Percentiles rank a stretch among this genome's conserved stretches.
These are phyloP conservation scores for Russula ochroleuca DNA, from an alignment of 768 basidiomycete genomes.

Conservation along the genomic window DNA sequence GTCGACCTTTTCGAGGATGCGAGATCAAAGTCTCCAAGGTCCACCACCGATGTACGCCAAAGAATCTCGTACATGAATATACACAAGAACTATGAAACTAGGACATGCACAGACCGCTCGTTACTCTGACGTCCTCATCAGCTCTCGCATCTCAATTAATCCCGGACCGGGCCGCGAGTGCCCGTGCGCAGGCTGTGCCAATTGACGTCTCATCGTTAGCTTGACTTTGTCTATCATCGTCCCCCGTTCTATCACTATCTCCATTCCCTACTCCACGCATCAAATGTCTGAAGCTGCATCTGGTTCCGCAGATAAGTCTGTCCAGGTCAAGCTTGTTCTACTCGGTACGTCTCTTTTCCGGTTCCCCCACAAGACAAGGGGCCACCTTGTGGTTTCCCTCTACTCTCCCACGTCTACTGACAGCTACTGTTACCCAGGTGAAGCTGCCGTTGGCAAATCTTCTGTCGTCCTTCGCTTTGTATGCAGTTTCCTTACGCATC, in stretches of 20 bases:
- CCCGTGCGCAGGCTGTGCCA: background rate
- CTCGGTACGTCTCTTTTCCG: conserved; percentile 56
- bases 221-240: background rate
- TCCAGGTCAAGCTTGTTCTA: conserved; percentile 96
- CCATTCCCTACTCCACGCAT: background rate
- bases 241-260: background rate
- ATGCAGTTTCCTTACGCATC: conserved; percentile 34
- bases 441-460: conserved; percentile 98
- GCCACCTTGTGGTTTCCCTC: background rate
- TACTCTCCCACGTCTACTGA: conserved; percentile 8
- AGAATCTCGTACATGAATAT: too few relatives aligned
- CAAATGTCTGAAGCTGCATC: conserved; percentile 72
- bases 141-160: too few relatives aligned
- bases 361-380: background rate
- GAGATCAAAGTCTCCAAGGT: too few relatives aligned
- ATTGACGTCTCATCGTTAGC: background rate
- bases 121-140: too few relatives aligned
- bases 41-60: too few relatives aligned
- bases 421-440: conserved; percentile 50
- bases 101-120: too few relatives aligned
- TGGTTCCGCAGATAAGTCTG: conserved; percentile 75
- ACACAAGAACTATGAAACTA: too few relatives aligned
- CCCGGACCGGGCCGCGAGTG: background rate
- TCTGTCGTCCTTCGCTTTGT: conserved; percentile 98
- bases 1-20: background rate